phyloP scores from a whole-genome alignment of 495 filamentous ascomycete genomes.

The Polyplosphaeria fusca region DNA sequence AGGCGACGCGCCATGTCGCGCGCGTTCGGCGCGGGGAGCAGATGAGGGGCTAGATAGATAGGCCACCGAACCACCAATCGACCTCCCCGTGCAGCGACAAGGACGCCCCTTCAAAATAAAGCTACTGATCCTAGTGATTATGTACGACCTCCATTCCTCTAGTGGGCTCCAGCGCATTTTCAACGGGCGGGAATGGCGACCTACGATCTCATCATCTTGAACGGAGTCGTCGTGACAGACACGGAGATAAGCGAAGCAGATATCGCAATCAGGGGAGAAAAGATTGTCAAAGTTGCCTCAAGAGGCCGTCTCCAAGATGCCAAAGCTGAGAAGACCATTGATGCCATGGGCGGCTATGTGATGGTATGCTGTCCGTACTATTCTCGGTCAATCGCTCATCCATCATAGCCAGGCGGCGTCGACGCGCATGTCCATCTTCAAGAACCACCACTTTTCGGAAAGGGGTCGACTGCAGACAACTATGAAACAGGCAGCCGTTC shows the following conservation, averaged over 20 bases:
- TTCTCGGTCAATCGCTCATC: not conserved
- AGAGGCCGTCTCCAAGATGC: slow-evolving; percentile 36
- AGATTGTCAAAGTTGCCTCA: slow-evolving; percentile 48
- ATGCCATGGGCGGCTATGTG: slow-evolving; percentile 51
- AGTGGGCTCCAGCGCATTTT: too few species aligned
- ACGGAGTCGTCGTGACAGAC: slow-evolving; percentile 51
- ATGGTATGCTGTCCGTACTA: slow-evolving; percentile 37
- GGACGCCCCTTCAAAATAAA: too few species aligned
- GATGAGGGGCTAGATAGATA: slow-evolving; percentile 24
- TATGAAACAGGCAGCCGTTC: slow-evolving; percentile 54
- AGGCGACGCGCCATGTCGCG: not conserved
- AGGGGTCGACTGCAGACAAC: slow-evolving; percentile 50
- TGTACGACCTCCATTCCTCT: too few species aligned
- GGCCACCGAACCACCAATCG: not conserved
- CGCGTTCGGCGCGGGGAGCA: slow-evolving; percentile 7
- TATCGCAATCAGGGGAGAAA: slow-evolving; percentile 53
- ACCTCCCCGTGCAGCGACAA: not conserved
- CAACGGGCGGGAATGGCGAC: slow-evolving; percentile 24
- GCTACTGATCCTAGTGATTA: too few species aligned
- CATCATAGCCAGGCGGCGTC: slow-evolving; percentile 39
- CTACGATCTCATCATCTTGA: slow-evolving; percentile 48
- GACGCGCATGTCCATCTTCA: slow-evolving; percentile 50
- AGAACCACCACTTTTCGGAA: slow-evolving; percentile 47
- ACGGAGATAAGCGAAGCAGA: slow-evolving; percentile 47
- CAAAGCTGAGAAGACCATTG: slow-evolving; percentile 42